Evolutionary conservation across 495 filamentous ascomycete species (phyloP).

Genomic region (Penicillium alfredii): DNA sequence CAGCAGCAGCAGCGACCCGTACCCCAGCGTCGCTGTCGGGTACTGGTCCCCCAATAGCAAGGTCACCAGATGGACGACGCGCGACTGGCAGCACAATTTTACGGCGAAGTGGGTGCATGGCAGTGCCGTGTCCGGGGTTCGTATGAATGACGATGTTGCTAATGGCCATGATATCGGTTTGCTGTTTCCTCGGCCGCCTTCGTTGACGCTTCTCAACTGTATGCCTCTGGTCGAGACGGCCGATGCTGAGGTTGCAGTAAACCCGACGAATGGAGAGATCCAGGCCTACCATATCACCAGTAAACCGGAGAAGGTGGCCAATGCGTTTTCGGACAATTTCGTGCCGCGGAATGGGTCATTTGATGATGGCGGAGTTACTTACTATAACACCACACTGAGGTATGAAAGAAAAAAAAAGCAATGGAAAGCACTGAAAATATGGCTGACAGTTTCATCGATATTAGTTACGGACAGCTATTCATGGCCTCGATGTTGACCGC

Average conservation of each 20-base stretch:
- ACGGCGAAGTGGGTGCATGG: slow-evolving; percentile 30
- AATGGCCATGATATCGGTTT: slow-evolving; percentile 6
- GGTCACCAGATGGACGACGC: slow-evolving; percentile 1
- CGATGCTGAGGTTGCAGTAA: slow-evolving; percentile 23
- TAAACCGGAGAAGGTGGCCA: slow-evolving; percentile 7
- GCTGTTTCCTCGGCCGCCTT: slow-evolving; percentile 19
- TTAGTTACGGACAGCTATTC: slow-evolving; percentile 32
- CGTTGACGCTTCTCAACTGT: slow-evolving; percentile 26
- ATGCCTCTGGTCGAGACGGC: slow-evolving; percentile 28
- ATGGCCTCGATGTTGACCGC: slow-evolving; percentile 25
- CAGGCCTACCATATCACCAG: slow-evolving; percentile 20
- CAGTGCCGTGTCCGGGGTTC: slow-evolving; percentile 7
- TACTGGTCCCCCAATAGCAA: slow-evolving; percentile 24
- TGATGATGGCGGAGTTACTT: not conserved
- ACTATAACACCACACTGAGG: slow-evolving; percentile 18
- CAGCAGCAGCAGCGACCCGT: slow-evolving; percentile 10
- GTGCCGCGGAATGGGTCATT: slow-evolving; percentile 10
- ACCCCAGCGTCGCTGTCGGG: slow-evolving; percentile 16
- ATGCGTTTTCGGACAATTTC: slow-evolving; percentile 26
- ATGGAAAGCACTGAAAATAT: slow-evolving; percentile 1
- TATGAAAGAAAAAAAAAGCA: slow-evolving; percentile 2
- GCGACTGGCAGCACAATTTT: slow-evolving; percentile 22
- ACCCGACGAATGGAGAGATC: slow-evolving; percentile 24
- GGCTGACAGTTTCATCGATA: not conserved
- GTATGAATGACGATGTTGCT: not conserved